Evolutionary conservation across 768 basidiomycete genomes (phyloP), one percentile per base, ranked within the genome.

Genomic region (Rubroboletus pulcherrimus): DNA sequence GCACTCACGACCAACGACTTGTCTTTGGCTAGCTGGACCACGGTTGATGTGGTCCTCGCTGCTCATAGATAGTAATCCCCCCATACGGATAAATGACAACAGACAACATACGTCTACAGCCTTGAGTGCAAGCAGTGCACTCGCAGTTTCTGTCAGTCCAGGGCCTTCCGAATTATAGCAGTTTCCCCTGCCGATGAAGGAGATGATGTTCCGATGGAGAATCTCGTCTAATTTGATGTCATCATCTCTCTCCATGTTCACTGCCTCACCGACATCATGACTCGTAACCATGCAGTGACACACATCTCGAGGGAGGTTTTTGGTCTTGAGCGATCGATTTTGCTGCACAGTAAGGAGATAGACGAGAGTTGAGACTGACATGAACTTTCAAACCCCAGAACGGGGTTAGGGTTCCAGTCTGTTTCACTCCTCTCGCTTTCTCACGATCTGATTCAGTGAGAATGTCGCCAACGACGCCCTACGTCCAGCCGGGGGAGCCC

Each of bases 401-500:
- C 35, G 46, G 50, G 70, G 69, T 71, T 70, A 70, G 56, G 70
- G 70, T 67, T 57, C 34, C 33, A 4, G 33, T 35, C 12, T 5
- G 2, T 49, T 35, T 37, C n/a, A 19, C 30, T 46, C 26, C 19
- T 14, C 38, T 1, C 3, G 0, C 7, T 30, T 59, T 64, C 69
- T 51, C 68, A 70, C 69, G 60, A 49, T 50, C 46, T n/a, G 39
- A 34, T 49, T 30, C 38, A 51, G 51, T 39, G 38, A 56, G 42
- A 38, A 71, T 73, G 70, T 70, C 71, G 10, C 71, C 70, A 47
- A 68, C 66, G 39, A 72, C 76, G 54, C 89, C 91, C 3, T 90
- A 78, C 59, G 91, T 95, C 12, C 87, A 89, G 66, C 74, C 91
- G 8, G 91, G 92, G 44, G 90, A 93, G 66, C 86, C 86, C n/a